Percentiles rank a stretch among this genome's conserved stretches.
Conservation (phyloP, 345 rosid genomes). For the Abelmoschus esculentus region DNA sequence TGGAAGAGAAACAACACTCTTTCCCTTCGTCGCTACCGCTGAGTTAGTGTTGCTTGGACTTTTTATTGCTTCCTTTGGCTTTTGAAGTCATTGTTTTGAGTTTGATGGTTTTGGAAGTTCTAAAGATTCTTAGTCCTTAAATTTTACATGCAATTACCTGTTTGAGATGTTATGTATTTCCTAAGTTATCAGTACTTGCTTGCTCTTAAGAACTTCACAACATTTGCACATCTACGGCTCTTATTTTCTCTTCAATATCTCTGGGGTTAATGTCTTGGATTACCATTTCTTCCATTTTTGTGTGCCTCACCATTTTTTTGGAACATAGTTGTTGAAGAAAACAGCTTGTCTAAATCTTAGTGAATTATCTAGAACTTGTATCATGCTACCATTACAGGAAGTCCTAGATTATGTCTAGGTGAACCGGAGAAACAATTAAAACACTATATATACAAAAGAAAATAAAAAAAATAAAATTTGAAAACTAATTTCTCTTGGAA, state of each 20-base stretch:
- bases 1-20: constrained; percentile 95
- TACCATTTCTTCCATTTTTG: not conserved
- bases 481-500: too few species aligned
- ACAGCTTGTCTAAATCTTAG: too few species aligned
- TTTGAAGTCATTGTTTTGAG: not conserved
- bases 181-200: not conserved
- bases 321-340: too few species aligned
- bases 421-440: too few species aligned
- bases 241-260: not conserved
- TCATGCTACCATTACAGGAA: too few species aligned
- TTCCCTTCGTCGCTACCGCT: constrained; percentile 84
- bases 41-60: constrained; percentile 9
- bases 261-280: not conserved
- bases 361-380: too few species aligned
- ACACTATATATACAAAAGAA: too few species aligned
- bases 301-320: too few species aligned
- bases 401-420: too few species aligned
- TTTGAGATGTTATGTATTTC: not conserved
- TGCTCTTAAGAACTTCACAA: not conserved
- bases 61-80: not conserved
- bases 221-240: not conserved
- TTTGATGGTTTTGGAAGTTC: constrained; percentile 4
- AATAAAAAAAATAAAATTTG: too few species aligned
- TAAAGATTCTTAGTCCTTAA: not conserved
- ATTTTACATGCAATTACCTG: not conserved